Percentiles rank a stretch among this genome's conserved stretches.
Conservation (phyloP, 495 filamentous ascomycete species). For the Aspergillus heteromorphus region DNA sequence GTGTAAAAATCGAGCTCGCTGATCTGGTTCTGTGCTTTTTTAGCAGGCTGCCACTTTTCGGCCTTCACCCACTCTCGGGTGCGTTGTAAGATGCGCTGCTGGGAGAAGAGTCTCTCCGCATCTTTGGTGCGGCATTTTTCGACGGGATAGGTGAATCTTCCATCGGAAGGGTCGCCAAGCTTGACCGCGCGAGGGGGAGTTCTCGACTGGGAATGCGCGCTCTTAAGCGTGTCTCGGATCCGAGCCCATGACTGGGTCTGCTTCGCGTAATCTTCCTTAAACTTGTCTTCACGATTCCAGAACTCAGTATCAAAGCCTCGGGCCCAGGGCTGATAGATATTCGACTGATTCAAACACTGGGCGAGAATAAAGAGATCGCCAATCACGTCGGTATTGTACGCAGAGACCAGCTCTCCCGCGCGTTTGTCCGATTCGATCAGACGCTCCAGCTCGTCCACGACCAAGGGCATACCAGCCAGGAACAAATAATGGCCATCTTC, state of each 20-base stretch:
- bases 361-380: constrained; percentile 38
- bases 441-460: constrained; percentile 46
- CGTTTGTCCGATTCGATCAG: constrained; percentile 32
- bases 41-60: constrained; percentile 4
- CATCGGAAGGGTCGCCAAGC: constrained; percentile 20
- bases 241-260: background rate
- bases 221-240: background rate
- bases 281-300: constrained; percentile 13
- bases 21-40: constrained; percentile 5
- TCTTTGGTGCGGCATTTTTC: constrained; percentile 42
- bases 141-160: constrained; percentile 41
- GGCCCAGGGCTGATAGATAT: constrained; percentile 45
- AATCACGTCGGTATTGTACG: constrained; percentile 26
- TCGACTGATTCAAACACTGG: constrained; percentile 34
- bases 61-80: constrained; percentile 48
- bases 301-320: constrained; percentile 22
- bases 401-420: constrained; percentile 32
- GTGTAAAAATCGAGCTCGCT: constrained; percentile 18
- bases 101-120: constrained; percentile 29
- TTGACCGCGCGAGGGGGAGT: background rate
- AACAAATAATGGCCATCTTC: constrained; percentile 13
- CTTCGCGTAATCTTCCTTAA: constrained; percentile 21
- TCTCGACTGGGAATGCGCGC: background rate
- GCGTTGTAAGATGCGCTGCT: constrained; percentile 31
- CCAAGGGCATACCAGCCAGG: constrained; percentile 21